A percentile compares a stretch with the other conserved stretches of the same genome.
phyloP scores from a whole-genome alignment of 2,329 filamentous ascomycete genomes.

The Phyllosticta paracitricarpa region DNA sequence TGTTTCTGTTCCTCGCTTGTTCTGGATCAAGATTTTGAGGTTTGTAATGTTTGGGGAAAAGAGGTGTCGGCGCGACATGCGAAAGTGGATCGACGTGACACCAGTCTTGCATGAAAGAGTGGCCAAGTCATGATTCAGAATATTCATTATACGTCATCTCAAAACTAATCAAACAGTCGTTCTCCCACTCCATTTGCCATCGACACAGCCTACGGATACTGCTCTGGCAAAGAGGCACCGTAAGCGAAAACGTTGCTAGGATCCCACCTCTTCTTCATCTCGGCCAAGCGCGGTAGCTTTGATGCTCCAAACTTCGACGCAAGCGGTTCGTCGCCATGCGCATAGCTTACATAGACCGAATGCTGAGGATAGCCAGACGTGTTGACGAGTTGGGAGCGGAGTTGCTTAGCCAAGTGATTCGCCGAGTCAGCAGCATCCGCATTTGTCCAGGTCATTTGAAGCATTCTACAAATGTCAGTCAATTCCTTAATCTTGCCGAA shows the following conservation, averaged over 20 bases:
- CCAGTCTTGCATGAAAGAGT: no score
- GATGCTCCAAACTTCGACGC: slow-evolving; percentile 21
- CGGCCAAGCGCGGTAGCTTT: slow-evolving; percentile 21
- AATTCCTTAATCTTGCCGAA: neutral
- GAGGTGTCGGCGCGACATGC: no score
- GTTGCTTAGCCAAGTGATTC: neutral
- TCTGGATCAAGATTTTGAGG: no score
- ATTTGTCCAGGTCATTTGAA: neutral
- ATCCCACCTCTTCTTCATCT: slow-evolving; percentile 26
- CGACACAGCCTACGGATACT: neutral
- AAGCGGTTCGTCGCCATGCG: slow-evolving; percentile 21
- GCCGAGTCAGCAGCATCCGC: neutral
- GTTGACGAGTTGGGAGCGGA: neutral
- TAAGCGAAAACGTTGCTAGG: slow-evolving; percentile 21
- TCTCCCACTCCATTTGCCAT: no score
- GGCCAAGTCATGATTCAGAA: no score
- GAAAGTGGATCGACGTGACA: no score
- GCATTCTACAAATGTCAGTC: neutral
- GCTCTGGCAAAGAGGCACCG: neutral
- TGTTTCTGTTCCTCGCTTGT: no score
- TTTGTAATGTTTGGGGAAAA: no score
- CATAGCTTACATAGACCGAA: slow-evolving; percentile 21
- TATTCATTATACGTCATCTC: no score
- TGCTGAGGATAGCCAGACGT: slow-evolving; percentile 10
- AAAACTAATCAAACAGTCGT: no score